Conservation (phyloP, 768 basidiomycete genomes). For the Tylopilus sp. region DNA sequence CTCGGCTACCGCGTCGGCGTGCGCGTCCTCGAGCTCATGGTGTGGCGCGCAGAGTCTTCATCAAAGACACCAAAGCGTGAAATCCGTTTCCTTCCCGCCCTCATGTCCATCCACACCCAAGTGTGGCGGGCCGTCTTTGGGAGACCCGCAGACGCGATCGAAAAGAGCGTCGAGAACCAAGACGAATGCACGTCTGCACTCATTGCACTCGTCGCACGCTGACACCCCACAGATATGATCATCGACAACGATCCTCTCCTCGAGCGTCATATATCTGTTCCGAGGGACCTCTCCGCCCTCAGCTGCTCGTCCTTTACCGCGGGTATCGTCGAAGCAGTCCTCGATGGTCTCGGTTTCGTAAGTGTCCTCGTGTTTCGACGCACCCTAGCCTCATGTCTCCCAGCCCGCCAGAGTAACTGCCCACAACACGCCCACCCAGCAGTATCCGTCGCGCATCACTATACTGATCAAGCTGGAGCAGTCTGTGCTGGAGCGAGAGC, state of each 20-base stretch:
- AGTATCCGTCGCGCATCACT: slow-evolving; percentile 83
- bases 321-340: slow-evolving; percentile 94
- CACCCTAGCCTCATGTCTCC: slow-evolving; percentile 10
- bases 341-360: slow-evolving; percentile 93
- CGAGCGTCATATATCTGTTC: slow-evolving; percentile 90
- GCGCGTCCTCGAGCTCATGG: slow-evolving; percentile 82
- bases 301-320: slow-evolving; percentile 98
- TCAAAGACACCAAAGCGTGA: slow-evolving; percentile 93
- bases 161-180: slow-evolving; percentile 93
- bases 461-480: slow-evolving; percentile 96
- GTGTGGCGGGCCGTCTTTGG: slow-evolving; percentile 95
- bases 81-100: slow-evolving; percentile 82
- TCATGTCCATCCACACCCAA: slow-evolving; percentile 93
- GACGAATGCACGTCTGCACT: slow-evolving; percentile 75
- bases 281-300: slow-evolving; percentile 88
- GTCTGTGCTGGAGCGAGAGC: slow-evolving; percentile 90
- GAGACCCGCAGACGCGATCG: slow-evolving; percentile 89
- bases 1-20: slow-evolving; percentile 91
- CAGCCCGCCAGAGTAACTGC: slow-evolving; percentile 97
- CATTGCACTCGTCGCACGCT: not conserved
- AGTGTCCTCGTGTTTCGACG: slow-evolving; percentile 32
- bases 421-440: slow-evolving; percentile 83
- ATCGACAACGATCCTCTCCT: slow-evolving; percentile 94
- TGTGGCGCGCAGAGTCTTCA: slow-evolving; percentile 72
- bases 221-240: slow-evolving; percentile 76